Evolutionary conservation across 352 stramenopile species (phyloP), one percentile per base, ranked within the genome.

Genomic region (Phytophthora aleatoria): DNA sequence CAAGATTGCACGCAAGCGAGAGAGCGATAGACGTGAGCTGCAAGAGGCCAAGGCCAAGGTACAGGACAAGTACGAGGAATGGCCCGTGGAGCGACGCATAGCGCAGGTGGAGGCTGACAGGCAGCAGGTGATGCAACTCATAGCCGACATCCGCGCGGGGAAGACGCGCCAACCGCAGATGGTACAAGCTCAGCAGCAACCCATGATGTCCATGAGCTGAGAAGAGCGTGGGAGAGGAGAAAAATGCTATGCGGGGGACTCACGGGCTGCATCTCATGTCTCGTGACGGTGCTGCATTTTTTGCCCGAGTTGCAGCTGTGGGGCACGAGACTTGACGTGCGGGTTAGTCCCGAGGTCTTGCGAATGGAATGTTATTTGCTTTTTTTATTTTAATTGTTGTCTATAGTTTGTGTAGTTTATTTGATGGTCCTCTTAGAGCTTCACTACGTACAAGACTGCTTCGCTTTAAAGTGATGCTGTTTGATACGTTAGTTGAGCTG

Each of bases 1-100:
- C 41, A 96, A 96, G 67, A 94, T 96, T 50, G 81, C 81, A 10
- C 84, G 77, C 45, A 95, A 94, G 67, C 58, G 69, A 0, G 76
- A 92, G 67, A 75, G 70, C 50, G 83, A 91, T 66, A 61, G 79
- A 45, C 61, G 58, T 7, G 84, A 93, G 63, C 60, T 92, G 43
- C 69, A 81, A 50, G 76, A 84, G 26, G 84, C 83, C 16, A 77
- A 79, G 50, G 54, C 57, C 30, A 71, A 73, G 64, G 56, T 91
- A 43, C 69, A 83, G 35, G 58, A 48, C 15, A 77, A 87, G 59
- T 69, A 76, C 13, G 78, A 89, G 47, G 79, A 91, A 41, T 94
- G 85, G 85, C 81, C 85, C 3, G 83, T 92, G 2, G 85, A 94
- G 63, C 73, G 83, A 38, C 85, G 87, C 54, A 90, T 96, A 42